These are phyloP conservation scores for Penicillium flavigenum DNA, from an alignment of 495 filamentous ascomycete species.

Conservation along the genomic window DNA sequence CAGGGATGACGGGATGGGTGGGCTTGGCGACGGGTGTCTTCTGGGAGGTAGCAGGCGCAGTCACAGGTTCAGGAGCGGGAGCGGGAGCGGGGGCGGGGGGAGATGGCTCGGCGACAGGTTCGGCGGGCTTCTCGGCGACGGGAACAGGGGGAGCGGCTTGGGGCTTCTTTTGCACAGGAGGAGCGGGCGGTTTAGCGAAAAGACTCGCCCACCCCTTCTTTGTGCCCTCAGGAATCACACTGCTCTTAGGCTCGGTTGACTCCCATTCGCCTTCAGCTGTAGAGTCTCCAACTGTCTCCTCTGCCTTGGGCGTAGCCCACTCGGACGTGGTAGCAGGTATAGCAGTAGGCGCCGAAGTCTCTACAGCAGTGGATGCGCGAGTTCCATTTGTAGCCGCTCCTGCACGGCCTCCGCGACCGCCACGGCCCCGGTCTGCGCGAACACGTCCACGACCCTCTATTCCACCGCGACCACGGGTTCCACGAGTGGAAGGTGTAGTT, in stretches of 20 bases:
- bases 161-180: slow-evolving; percentile 41
- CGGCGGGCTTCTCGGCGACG: slow-evolving; percentile 31
- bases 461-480: slow-evolving; percentile 64
- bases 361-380: slow-evolving; percentile 33
- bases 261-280: slow-evolving; percentile 29
- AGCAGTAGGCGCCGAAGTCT: slow-evolving; percentile 30
- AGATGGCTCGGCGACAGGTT: slow-evolving; percentile 29
- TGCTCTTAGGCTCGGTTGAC: slow-evolving; percentile 43
- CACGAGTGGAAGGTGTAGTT: slow-evolving; percentile 53
- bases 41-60: slow-evolving; percentile 30
- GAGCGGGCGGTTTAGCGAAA: slow-evolving; percentile 52
- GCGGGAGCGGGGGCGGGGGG: background rate
- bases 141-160: slow-evolving; percentile 30
- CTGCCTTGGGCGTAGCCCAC: slow-evolving; percentile 38
- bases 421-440: slow-evolving; percentile 73
- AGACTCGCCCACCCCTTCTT: slow-evolving; percentile 66
- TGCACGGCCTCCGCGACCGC: slow-evolving; percentile 68
- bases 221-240: slow-evolving; percentile 45
- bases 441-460: slow-evolving; percentile 66
- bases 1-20: slow-evolving; percentile 30
- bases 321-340: slow-evolving; percentile 39
- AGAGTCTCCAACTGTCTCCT: slow-evolving; percentile 33
- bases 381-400: slow-evolving; percentile 52
- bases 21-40: slow-evolving; percentile 33
- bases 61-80: slow-evolving; percentile 28